phyloP scores from a whole-genome alignment of 371 early-diverging fungal species.

The Apophysomyces elegans region DNA sequence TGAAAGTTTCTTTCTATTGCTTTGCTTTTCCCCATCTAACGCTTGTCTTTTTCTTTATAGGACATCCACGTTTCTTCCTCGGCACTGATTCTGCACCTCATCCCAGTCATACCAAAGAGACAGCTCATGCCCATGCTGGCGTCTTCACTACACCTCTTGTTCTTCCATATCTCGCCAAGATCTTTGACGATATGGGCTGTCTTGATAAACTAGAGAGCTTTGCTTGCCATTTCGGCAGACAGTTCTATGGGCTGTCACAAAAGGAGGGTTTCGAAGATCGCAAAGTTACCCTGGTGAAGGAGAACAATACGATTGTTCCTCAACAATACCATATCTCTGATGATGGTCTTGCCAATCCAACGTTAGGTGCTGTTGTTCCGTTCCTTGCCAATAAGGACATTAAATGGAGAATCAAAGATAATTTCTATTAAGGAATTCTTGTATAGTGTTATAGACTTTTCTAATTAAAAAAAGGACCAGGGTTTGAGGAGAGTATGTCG shows the following conservation, averaged over 20 bases:
- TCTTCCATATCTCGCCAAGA: conserved; percentile 84
- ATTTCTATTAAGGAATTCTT: conserved; percentile 34
- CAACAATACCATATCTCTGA: conserved; percentile 52
- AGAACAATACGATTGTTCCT: conserved; percentile 58
- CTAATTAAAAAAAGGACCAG: background rate
- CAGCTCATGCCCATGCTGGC: conserved; percentile 85
- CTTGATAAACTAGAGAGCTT: conserved; percentile 81
- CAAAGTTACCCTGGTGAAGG: conserved; percentile 59
- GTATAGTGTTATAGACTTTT: background rate
- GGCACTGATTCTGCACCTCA: conserved; percentile 98
- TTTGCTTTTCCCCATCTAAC: too few species aligned
- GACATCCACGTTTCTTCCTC: conserved; percentile 95
- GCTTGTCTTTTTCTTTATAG: conserved; percentile 29
- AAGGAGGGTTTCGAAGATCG: conserved; percentile 55
- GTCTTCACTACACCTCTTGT: conserved; percentile 91
- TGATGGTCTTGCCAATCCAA: conserved; percentile 50
- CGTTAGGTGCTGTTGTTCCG: conserved; percentile 79
- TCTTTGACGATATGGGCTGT: conserved; percentile 87
- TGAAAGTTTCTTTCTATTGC: too few species aligned
- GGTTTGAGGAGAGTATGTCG: too few species aligned
- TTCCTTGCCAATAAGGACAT: conserved; percentile 82
- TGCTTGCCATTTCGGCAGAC: conserved; percentile 82
- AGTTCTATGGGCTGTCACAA: conserved; percentile 78
- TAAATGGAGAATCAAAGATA: conserved; percentile 67
- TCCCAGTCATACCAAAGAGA: conserved; percentile 85